phyloP scores from a whole-genome alignment of 768 basidiomycete genomes.

The Lyophyllum atratum region DNA sequence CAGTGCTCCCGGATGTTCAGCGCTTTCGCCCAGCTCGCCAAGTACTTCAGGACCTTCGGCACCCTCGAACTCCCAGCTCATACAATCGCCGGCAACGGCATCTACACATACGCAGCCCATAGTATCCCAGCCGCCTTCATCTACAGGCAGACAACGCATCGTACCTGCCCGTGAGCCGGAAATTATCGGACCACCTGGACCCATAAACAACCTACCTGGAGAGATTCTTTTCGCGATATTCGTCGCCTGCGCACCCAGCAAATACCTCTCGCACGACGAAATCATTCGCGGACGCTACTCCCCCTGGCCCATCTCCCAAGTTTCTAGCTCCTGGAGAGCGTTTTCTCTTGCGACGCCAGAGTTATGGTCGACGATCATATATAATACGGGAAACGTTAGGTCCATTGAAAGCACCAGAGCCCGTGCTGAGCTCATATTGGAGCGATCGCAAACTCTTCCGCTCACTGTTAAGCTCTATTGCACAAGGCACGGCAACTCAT shows the following conservation, averaged over 20 bases:
- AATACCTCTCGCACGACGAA: not conserved
- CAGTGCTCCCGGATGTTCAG: too few relatives aligned
- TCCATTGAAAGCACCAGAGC: not conserved
- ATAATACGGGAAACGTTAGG: not conserved
- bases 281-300: not conserved
- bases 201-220: not conserved
- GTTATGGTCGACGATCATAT: not conserved
- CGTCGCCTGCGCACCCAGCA: not conserved
- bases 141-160: too few relatives aligned
- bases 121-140: too few relatives aligned
- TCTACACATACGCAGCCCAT: too few relatives aligned
- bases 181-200: not conserved
- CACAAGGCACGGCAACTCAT: too few relatives aligned
- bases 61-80: too few relatives aligned
- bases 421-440: not conserved
- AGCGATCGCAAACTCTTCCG: not conserved
- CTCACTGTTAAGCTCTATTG: not conserved
- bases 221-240: not conserved
- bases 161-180: too few relatives aligned
- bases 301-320: not conserved
- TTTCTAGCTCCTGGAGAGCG: not conserved
- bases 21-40: too few relatives aligned
- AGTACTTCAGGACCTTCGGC: too few relatives aligned
- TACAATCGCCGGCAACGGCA: too few relatives aligned
- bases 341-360: not conserved